These are phyloP conservation scores for Dictyostelium citrinum DNA, from an alignment of 78 protist species.

Conservation along the genomic window DNA sequence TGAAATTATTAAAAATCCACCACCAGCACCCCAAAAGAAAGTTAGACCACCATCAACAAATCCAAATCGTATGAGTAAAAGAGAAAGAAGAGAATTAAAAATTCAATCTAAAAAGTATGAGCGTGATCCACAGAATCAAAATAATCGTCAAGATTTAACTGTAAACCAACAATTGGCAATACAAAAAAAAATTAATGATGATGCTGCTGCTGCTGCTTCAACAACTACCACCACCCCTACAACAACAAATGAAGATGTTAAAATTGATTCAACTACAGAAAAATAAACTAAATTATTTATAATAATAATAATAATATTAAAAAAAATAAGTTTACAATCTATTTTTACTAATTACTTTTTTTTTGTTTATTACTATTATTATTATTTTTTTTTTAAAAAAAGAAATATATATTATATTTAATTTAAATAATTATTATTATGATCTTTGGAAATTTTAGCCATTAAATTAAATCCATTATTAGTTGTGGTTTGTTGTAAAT, in stretches of 20 bases:
- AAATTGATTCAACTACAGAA: not conserved
- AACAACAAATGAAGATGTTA: not conserved
- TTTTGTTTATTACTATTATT: not conserved
- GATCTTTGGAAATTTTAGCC: constrained; percentile 35
- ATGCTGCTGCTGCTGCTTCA: not conserved
- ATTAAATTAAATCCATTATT: not conserved
- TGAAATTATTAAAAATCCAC: constrained; percentile 25
- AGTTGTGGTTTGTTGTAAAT: not conserved
- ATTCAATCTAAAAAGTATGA: not conserved
- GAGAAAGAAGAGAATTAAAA: not conserved
- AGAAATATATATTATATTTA: not conserved
- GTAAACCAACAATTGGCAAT: not conserved
- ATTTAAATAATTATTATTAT: not conserved
- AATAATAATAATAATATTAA: not conserved
- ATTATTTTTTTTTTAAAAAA: not conserved
- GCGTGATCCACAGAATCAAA: not conserved
- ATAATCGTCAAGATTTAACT: not conserved
- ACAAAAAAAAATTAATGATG: not conserved
- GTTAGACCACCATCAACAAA: not conserved
- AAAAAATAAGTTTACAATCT: too few relatives aligned
- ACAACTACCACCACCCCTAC: not conserved
- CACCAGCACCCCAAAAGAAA: constrained; percentile 31
- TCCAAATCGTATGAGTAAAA: not conserved
- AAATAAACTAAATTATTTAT: not conserved
- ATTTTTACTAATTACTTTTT: too few relatives aligned